Percentiles rank a stretch among this genome's conserved stretches.
phyloP scores from a whole-genome alignment of 495 filamentous ascomycete species.

The Pyrenopolyporus hunteri region DNA sequence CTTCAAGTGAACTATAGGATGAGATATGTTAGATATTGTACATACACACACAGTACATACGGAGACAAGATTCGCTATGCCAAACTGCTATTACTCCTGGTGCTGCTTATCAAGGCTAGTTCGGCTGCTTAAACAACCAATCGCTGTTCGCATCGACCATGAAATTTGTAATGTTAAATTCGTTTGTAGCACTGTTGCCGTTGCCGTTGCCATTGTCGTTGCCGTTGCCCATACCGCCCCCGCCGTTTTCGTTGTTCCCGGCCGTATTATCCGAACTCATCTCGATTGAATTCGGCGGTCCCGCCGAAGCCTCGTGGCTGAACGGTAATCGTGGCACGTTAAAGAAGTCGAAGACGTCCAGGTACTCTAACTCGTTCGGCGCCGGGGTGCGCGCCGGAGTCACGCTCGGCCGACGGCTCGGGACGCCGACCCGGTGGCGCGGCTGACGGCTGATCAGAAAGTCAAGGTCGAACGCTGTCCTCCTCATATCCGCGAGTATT shows the following conservation, averaged over 20 bases:
- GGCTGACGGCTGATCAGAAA: constrained; percentile 86
- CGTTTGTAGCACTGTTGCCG: constrained; percentile 41
- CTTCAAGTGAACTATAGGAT: constrained; percentile 11
- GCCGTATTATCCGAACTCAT: constrained; percentile 25
- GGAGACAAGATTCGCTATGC: neutral
- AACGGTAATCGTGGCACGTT: constrained; percentile 79
- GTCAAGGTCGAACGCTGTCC: constrained; percentile 84
- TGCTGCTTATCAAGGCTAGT: neutral
- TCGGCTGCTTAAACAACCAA: constrained; percentile 61
- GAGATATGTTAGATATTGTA: neutral
- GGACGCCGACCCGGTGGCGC: constrained; percentile 52
- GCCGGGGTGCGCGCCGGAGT: constrained; percentile 66
- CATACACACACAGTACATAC: too few relatives aligned
- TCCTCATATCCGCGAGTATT: constrained; percentile 87
- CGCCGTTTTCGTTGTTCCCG: constrained; percentile 14
- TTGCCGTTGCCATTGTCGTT: constrained; percentile 11
- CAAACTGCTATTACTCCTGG: neutral
- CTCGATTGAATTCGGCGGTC: constrained; percentile 32
- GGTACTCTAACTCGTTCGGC: constrained; percentile 81
- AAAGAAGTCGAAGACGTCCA: constrained; percentile 95
- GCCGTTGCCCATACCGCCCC: constrained; percentile 1
- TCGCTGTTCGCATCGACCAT: constrained; percentile 69
- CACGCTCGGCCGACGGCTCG: constrained; percentile 48
- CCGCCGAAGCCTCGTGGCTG: constrained; percentile 43
- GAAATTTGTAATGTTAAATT: constrained; percentile 71